Evolutionary conservation across 345 rosid genomes (phyloP).

Genomic region (Populus deltoides): DNA sequence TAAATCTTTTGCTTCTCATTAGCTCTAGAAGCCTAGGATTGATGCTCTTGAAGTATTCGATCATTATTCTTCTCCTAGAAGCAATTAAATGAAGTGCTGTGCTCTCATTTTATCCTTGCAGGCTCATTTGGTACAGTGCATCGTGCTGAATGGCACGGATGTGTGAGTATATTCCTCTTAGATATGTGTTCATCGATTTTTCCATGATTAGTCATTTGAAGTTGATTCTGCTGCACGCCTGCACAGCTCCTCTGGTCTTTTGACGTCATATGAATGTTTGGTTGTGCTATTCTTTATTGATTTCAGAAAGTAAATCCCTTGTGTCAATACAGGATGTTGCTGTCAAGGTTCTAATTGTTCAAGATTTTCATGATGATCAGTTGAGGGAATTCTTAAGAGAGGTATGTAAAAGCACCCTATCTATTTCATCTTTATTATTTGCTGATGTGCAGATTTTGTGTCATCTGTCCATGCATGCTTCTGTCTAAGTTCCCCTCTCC

Average conservation of each 20-base stretch:
- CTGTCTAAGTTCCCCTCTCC: no score
- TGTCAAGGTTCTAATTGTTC: slow-evolving; percentile 78
- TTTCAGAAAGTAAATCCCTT: slow-evolving; percentile 1
- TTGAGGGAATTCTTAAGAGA: slow-evolving; percentile 88
- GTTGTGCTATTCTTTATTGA: neutral
- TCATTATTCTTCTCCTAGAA: neutral
- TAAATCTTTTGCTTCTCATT: slow-evolving; percentile 29
- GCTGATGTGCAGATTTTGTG: neutral
- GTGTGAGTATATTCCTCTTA: slow-evolving; percentile 48
- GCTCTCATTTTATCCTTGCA: slow-evolving; percentile 21
- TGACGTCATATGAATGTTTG: neutral
- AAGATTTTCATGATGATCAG: slow-evolving; percentile 86
- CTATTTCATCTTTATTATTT: neutral
- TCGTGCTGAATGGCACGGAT: slow-evolving; percentile 99
- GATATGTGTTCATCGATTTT: no score
- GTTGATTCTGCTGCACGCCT: neutral
- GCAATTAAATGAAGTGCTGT: neutral
- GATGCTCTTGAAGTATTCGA: neutral
- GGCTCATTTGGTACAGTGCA: slow-evolving; percentile 98
- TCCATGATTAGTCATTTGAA: neutral
- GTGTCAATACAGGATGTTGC: slow-evolving; percentile 76
- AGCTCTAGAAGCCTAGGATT: neutral
- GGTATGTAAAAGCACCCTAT: slow-evolving; percentile 34
- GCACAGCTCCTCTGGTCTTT: neutral
- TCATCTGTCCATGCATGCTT: neutral